phyloP scores from a whole-genome alignment of 2,329 filamentous ascomycete species.

The Scytalidium lignicola region DNA sequence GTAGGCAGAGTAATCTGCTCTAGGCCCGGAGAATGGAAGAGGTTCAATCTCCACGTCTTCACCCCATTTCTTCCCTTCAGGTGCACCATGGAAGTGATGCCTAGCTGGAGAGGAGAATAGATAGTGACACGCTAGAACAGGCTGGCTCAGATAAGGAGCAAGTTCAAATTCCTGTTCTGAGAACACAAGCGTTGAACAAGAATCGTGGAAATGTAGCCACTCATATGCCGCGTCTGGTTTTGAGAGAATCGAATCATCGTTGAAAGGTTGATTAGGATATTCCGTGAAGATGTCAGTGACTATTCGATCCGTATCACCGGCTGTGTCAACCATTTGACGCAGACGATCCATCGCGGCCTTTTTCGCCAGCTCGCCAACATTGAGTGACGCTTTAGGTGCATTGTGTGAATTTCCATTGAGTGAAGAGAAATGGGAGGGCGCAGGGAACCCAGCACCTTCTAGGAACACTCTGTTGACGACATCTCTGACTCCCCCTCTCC shows the following conservation, averaged over 20 bases:
- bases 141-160: slow-evolving; percentile 77
- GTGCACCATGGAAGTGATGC: slow-evolving; percentile 36
- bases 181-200: slow-evolving; percentile 72
- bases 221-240: slow-evolving; percentile 81
- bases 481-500: slow-evolving; percentile 67
- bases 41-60: slow-evolving; percentile 40
- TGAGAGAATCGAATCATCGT: slow-evolving; percentile 85
- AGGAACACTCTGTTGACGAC: slow-evolving; percentile 75
- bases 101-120: slow-evolving; percentile 72
- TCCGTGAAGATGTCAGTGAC: slow-evolving; percentile 78
- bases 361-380: slow-evolving; percentile 69
- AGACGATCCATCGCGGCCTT: slow-evolving; percentile 67
- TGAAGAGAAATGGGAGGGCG: slow-evolving; percentile 25
- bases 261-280: slow-evolving; percentile 83
- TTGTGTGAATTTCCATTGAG: slow-evolving; percentile 22
- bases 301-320: slow-evolving; percentile 73
- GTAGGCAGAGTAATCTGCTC: slow-evolving; percentile 74
- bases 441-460: slow-evolving; percentile 66
- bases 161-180: slow-evolving; percentile 92
- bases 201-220: slow-evolving; percentile 92
- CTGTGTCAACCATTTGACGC: slow-evolving; percentile 71
- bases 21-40: slow-evolving; percentile 73
- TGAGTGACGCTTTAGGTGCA: slow-evolving; percentile 51
- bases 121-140: slow-evolving; percentile 83
- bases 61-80: slow-evolving; percentile 40